Conservation (phyloP, 1,284 basidiomycete genomes). For the Papiliotrema fonsecae region DNA sequence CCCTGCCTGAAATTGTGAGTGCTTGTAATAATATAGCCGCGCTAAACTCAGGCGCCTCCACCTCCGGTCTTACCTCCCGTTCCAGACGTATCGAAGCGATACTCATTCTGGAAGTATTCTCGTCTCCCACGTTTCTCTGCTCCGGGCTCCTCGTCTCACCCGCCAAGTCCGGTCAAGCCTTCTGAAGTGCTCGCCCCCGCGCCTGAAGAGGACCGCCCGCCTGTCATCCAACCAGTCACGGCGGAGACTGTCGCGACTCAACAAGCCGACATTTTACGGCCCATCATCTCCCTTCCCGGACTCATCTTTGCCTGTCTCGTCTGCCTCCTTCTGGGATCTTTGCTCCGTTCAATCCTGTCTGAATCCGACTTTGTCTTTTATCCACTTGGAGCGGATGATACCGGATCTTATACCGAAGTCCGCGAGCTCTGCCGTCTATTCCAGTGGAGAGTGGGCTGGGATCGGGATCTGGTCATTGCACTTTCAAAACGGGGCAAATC, state of each 20-base stretch:
- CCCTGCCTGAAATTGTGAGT: not conserved
- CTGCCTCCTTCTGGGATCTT: conserved; percentile 83
- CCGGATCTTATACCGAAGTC: conserved; percentile 41
- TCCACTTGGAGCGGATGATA: conserved; percentile 55
- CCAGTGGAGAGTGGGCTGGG: conserved; percentile 51
- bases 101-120: conserved; percentile 21
- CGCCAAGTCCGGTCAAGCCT: conserved; percentile 5
- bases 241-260: not conserved
- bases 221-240: not conserved
- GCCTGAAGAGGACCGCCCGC: not conserved
- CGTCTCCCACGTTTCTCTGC: conserved; percentile 18
- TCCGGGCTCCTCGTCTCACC: conserved; percentile 10
- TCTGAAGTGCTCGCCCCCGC: conserved; percentile 7
- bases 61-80: not conserved
- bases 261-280: conserved; percentile 2
- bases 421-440: conserved; percentile 74
- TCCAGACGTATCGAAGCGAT: conserved; percentile 8
- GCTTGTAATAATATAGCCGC: too few relatives aligned
- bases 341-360: conserved; percentile 77
- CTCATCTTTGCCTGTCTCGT: conserved; percentile 76
- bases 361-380: conserved; percentile 79
- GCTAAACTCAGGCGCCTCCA: too few relatives aligned
- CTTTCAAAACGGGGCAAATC: conserved; percentile 21
- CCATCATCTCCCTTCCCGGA: conserved; percentile 41
- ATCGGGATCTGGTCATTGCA: conserved; percentile 52